Evolutionary conservation across 306 rosid species (phyloP), one percentile per base, ranked within the genome.

Genomic region (Citrullus colocynthis): DNA sequence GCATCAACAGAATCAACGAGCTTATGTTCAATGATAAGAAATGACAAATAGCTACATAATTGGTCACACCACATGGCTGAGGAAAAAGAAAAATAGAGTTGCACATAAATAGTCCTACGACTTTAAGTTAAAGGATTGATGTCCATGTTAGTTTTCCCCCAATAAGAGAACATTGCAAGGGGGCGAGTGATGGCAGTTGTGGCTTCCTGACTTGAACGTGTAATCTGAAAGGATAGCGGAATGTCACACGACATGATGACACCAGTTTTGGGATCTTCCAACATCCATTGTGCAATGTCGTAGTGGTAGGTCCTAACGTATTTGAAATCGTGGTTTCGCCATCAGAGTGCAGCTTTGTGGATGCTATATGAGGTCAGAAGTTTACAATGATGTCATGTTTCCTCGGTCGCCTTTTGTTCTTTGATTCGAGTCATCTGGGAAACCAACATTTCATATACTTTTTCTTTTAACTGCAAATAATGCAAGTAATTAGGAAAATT

Each of bases 381-480:
- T 56, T n/a, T 1, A 69, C 6, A 17, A 39, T 1, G 6, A 39
- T 7, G 36, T 39, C 18, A 30, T 60, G 21, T 55, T 61, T 67
- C 80, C 83, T 39, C 69, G 76, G 78, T 79, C 56, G 77, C 69
- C 78, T 73, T 75, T 11, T 21, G 77, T 71, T 61, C 78, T 48
- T 77, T 80, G 76, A 95, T 89, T 86, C 83, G 86, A 41, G 82
- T 72, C 97, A 86, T 85, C 84, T 92, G 99, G 57, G 83, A 61
- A 71, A 81, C 82, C 55, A 95, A 90, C 84, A 92, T 86, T 86
- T 92, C 90, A 52, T 87, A 88, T 80, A 92, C 97, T 84, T 84
- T 85, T 4, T 61, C 81, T 83, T 92, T 89, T 81, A 95, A 79
- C 99, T 92, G 84, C 88, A 82, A 80, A 70, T 52, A 37, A 79